Base-by-base conservation (phyloP, 176 grass and related monocot species). In the Luzula sylvatica region DNA sequence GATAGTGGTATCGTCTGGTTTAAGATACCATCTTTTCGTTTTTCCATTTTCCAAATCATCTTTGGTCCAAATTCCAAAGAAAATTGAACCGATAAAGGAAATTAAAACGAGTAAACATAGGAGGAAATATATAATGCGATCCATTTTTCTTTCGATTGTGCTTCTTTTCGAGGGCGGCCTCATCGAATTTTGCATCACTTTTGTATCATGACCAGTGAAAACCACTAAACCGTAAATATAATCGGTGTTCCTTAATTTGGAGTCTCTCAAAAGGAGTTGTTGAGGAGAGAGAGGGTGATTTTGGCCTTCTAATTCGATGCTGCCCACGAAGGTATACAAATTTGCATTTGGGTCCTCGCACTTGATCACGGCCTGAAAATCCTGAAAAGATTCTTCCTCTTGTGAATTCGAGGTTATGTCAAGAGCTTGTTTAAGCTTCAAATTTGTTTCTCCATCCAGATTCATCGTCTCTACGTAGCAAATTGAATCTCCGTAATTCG, bases 401-500 rank as follows among this genome's bases (percentile, higher is more conserved):
- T 72, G 70, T 3, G 85, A 29, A 24, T 1, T 12, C 17, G 83
- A 82, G 11, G 90, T 88, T 3, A 21, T 22, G 2, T 88, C 54
- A 0, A 88, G 54, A 3, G 90, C 61, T 23, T 95, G 90, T 67
- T 88, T 95, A 11, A 87, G 66, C 75, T 95, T 95, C 57, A 95
- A 78, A 56, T 95, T 95, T 40, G 90, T 95, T 66, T 95, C 90
- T 1, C 90, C 90, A 26, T 95, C 90, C 15, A 95, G 80, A 66
- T 95, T 95, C 84, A 86, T 95, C 0, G 90, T 95, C 76, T 95
- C 90, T 1, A 95, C 90, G 39, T 95, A 95, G 70, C 84, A 95
- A 40, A 88, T 64, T 21, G 74, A 77, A 42, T 95, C 90, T 1
- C 85, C 84, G 44, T 82, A 88, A 76, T 81, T 95, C 8, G 90